Conservation (phyloP, 345 rosid species). For the Hibiscus mutabilis region DNA sequence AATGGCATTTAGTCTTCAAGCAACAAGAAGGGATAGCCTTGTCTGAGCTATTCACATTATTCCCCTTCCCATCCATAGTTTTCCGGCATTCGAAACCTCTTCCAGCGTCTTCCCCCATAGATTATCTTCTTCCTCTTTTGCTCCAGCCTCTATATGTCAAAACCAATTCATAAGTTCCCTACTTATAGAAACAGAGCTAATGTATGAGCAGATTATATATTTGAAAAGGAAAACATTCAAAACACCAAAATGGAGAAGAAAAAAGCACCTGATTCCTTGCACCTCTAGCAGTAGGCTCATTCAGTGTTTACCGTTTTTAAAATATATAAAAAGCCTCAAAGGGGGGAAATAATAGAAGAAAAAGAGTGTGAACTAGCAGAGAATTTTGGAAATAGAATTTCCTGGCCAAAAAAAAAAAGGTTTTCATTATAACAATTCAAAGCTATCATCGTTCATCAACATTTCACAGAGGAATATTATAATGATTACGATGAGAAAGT, state of each 20-base stretch:
- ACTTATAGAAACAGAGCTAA: background rate
- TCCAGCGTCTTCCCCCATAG: slow-evolving; percentile 82
- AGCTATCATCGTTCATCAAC: background rate
- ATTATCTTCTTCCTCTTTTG: slow-evolving; percentile 61
- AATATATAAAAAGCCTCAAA: background rate
- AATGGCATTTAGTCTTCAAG: slow-evolving; percentile 89
- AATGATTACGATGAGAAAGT: background rate
- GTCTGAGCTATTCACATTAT: slow-evolving; percentile 41
- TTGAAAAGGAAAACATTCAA: too few relatives aligned
- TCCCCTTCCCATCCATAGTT: slow-evolving; percentile 95
- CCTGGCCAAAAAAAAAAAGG: background rate
- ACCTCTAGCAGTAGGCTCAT: slow-evolving; percentile 4
- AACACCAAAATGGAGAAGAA: background rate
- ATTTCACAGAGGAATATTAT: too few relatives aligned
- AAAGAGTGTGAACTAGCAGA: background rate
- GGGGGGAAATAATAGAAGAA: too few relatives aligned
- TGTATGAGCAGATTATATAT: background rate
- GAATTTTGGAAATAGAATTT: background rate
- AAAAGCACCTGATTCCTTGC: background rate
- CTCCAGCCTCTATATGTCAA: slow-evolving; percentile 74
- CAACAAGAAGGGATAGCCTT: slow-evolving; percentile 80
- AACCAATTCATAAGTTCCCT: slow-evolving; percentile 5
- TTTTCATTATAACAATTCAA: background rate
- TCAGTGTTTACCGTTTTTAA: background rate
- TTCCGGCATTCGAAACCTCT: slow-evolving; percentile 94